Percentiles rank a stretch among this genome's conserved stretches.
These are phyloP conservation scores for Oemleria cerasiformis DNA, from an alignment of 306 rosid genomes.

Conservation along the genomic window DNA sequence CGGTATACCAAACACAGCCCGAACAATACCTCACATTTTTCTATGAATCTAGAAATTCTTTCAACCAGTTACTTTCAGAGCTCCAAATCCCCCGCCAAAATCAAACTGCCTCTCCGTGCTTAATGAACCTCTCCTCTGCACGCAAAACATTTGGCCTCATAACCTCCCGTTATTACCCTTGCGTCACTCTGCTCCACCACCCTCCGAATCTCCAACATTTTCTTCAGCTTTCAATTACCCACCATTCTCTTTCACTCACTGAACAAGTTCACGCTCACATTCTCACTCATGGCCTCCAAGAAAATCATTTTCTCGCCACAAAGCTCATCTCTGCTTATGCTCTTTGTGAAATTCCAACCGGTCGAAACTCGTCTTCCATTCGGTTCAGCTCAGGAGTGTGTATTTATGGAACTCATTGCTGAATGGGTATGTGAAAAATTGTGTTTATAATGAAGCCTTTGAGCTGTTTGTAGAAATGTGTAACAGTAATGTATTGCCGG, in stretches of 20 bases:
- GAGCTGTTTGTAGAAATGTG: conserved; percentile 51
- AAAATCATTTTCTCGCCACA: conserved; percentile 55
- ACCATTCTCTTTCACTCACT: conserved; percentile 36
- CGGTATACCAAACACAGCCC: no score
- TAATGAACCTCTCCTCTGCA: conserved; percentile 21
- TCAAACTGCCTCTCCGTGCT: background rate
- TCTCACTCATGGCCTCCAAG: conserved; percentile 51
- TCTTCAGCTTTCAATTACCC: conserved; percentile 50
- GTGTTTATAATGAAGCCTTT: conserved; percentile 35
- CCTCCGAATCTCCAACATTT: conserved; percentile 30
- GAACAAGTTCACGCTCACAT: conserved; percentile 64
- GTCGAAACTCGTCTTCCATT: conserved; percentile 50
- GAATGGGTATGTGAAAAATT: conserved; percentile 48
- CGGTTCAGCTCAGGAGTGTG: conserved; percentile 35
- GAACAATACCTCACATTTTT: no score
- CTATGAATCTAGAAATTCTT: no score
- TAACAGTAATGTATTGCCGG: conserved; percentile 35
- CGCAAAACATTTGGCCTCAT: conserved; percentile 29
- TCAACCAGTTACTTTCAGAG: no score
- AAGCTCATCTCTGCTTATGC: conserved; percentile 77
- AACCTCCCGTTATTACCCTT: conserved; percentile 41
- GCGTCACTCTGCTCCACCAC: conserved; percentile 30
- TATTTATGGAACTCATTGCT: conserved; percentile 69
- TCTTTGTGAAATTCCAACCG: conserved; percentile 24
- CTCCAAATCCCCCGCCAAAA: conserved; percentile 5